Percentiles rank a stretch among this genome's conserved stretches.
Conservation (phyloP, 2,329 filamentous ascomycete genomes). For the Penicillium sp. region DNA sequence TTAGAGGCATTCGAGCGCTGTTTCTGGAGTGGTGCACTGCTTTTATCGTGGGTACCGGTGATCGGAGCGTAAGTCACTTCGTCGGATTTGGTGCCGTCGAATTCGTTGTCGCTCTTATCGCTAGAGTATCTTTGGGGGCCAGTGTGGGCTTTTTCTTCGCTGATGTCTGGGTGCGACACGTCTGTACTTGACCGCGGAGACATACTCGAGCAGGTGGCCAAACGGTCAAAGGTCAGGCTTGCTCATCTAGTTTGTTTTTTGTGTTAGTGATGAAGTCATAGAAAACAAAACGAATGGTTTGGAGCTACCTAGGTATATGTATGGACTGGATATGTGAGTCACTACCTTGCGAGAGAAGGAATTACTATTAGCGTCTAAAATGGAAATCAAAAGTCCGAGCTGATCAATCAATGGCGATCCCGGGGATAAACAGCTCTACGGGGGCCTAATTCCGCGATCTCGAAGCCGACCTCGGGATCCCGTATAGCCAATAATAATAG, state of each 20-base stretch:
- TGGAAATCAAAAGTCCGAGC: slow-evolving; percentile 7
- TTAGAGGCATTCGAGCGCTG: slow-evolving; percentile 23
- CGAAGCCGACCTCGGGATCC: background rate
- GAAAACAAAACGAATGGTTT: background rate
- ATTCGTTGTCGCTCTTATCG: slow-evolving; percentile 4
- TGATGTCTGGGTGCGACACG: slow-evolving; percentile 3
- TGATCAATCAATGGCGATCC: slow-evolving; percentile 17
- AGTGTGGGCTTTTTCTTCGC: slow-evolving; percentile 7
- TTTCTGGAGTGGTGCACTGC: slow-evolving; percentile 15
- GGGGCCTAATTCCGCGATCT: background rate
- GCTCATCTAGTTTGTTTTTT: background rate
- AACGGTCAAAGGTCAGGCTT: background rate
- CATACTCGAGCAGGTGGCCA: background rate
- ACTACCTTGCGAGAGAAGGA: background rate
- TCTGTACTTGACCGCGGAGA: background rate
- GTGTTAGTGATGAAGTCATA: background rate
- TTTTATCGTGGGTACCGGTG: slow-evolving; percentile 13
- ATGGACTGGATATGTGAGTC: background rate
- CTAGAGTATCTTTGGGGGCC: slow-evolving; percentile 1
- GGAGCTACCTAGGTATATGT: background rate
- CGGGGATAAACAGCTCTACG: background rate
- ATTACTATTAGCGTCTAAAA: background rate
- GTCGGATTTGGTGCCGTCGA: slow-evolving; percentile 10
- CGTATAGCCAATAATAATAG: slow-evolving; percentile 1
- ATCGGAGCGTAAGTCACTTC: slow-evolving; percentile 23